These are phyloP conservation scores for Stramenopiles sp. DNA, from an alignment of 352 stramenopile genomes.

Conservation along the genomic window DNA sequence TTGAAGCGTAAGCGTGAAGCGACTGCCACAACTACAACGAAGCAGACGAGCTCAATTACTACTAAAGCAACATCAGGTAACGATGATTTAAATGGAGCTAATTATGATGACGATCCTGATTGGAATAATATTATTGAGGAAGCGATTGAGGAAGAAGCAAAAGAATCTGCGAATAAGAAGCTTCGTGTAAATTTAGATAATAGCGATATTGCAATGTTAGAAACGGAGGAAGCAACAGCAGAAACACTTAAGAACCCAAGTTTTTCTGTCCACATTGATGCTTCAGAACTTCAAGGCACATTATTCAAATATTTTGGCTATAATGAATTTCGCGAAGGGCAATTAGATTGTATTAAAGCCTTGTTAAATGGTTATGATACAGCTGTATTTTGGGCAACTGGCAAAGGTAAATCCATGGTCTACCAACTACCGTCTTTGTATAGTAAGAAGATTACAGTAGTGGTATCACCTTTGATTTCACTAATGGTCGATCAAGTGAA, in stretches of 20 bases:
- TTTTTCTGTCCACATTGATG: background rate
- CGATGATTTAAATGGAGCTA: background rate
- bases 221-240: background rate
- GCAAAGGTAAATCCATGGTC: slow-evolving; percentile 33
- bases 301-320: background rate
- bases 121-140: background rate
- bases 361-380: slow-evolving; percentile 25
- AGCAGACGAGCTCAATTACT: no score
- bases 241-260: background rate
- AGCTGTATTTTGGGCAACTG: slow-evolving; percentile 34
- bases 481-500: slow-evolving; percentile 38
- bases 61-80: background rate
- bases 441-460: slow-evolving; percentile 20
- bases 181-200: background rate
- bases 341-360: background rate
- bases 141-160: background rate
- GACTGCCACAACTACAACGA: no score
- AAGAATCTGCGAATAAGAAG: background rate
- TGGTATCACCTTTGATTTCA: slow-evolving; percentile 34
- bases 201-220: background rate
- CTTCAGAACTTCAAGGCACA: background rate
- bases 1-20: no score
- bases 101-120: background rate
- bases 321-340: background rate
- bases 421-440: slow-evolving; percentile 38